phyloP scores from a whole-genome alignment of 1,284 basidiomycete genomes.

The Ustilago tritici region DNA sequence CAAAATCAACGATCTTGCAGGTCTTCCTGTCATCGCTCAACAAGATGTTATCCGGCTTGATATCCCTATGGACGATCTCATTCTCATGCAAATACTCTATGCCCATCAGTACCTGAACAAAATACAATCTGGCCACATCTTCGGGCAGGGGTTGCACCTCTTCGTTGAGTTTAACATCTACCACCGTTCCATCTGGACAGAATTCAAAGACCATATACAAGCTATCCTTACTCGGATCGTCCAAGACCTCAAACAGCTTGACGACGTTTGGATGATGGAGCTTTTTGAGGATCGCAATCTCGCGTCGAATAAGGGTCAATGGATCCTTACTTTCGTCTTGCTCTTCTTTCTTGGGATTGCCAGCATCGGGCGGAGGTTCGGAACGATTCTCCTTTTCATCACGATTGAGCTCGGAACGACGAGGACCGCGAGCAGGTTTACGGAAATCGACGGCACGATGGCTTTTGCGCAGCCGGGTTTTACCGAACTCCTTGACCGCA shows the following conservation, averaged over 20 bases:
- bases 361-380: constrained; percentile 8
- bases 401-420: not conserved
- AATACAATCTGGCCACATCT: constrained; percentile 71
- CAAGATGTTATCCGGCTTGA: constrained; percentile 74
- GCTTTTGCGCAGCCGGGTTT: constrained; percentile 61
- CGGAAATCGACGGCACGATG: constrained; percentile 47
- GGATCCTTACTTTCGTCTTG: constrained; percentile 56
- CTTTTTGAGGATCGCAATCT: constrained; percentile 66
- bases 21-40: constrained; percentile 71
- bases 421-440: constrained; percentile 15
- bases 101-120: constrained; percentile 73
- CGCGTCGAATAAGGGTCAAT: constrained; percentile 61
- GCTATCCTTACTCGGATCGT: constrained; percentile 73
- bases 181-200: constrained; percentile 72
- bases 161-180: constrained; percentile 70
- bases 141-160: constrained; percentile 64
- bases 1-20: constrained; percentile 75
- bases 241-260: constrained; percentile 74
- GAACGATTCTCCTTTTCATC: constrained; percentile 13
- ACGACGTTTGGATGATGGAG: constrained; percentile 71
- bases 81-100: constrained; percentile 74
- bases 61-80: constrained; percentile 73
- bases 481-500: constrained; percentile 68
- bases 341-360: constrained; percentile 6
- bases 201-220: constrained; percentile 72